A percentile compares a stretch with the other conserved stretches of the same genome.
phyloP scores from a whole-genome alignment of 2,329 filamentous ascomycete species.

The Ophiocordyceps sinensis region DNA sequence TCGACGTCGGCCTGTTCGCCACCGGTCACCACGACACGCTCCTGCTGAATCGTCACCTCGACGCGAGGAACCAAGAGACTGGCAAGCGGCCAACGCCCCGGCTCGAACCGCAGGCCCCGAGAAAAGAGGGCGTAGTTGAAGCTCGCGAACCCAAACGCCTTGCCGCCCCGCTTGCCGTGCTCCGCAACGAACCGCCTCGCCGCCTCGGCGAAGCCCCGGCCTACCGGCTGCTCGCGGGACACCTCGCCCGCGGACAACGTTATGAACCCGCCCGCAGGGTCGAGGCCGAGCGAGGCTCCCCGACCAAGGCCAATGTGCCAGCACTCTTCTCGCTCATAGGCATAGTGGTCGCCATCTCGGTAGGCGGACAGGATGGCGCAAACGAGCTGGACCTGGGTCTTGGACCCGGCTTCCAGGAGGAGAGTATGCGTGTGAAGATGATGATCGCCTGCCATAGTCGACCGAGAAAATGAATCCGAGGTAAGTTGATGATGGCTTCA shows the following conservation, averaged over 20 bases:
- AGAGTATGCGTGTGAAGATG: not conserved
- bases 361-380: not conserved
- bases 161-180: not conserved
- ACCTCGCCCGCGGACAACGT: not conserved
- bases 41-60: not conserved
- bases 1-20: not conserved
- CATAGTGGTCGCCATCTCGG: not conserved
- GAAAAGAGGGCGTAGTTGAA: not conserved
- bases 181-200: not conserved
- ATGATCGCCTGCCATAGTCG: not conserved
- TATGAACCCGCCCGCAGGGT: not conserved
- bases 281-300: not conserved
- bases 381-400: not conserved
- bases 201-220: not conserved
- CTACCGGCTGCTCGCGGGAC: not conserved
- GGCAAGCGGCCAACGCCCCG: not conserved
- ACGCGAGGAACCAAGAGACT: not conserved
- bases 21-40: not conserved
- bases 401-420: not conserved
- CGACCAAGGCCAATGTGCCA: not conserved
- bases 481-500: not conserved
- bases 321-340: not conserved
- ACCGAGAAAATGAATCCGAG: not conserved
- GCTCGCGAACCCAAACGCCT: not conserved
- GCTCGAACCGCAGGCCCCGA: not conserved